Evolutionary conservation across 106 monocot species (phyloP).

Genomic region (Alisma plantagoaquatica): DNA sequence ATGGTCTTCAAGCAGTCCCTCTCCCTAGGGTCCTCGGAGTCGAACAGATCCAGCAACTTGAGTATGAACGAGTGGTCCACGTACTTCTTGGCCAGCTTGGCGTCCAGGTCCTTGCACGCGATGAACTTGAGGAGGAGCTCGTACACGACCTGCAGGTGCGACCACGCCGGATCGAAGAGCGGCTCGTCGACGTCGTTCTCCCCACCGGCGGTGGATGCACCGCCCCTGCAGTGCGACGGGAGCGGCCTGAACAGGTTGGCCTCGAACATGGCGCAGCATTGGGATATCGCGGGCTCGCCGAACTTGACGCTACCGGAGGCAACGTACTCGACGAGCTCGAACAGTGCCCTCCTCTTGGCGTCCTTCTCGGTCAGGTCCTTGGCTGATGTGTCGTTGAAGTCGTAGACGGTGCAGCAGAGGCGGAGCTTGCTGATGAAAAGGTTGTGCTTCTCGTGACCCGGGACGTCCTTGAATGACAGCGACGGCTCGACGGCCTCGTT

Average conservation of each 20-base stretch:
- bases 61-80: constrained; percentile 3
- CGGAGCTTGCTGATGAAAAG: constrained; percentile 58
- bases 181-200: constrained; percentile 6
- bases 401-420: constrained; percentile 44
- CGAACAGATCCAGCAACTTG: constrained; percentile 3
- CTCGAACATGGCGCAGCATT: constrained; percentile 1
- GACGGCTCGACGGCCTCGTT: constrained; percentile 57
- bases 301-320: constrained; percentile 15
- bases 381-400: constrained; percentile 47
- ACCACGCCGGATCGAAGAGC: constrained; percentile 6
- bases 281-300: not conserved
- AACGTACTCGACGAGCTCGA: constrained; percentile 48
- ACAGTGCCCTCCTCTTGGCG: constrained; percentile 35
- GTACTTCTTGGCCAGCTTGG: constrained; percentile 5
- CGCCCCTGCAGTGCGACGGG: not conserved
- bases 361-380: constrained; percentile 51
- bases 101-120: not conserved
- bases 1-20: constrained; percentile 10
- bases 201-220: not conserved
- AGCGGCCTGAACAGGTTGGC: constrained; percentile 1
- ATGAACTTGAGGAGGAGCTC: constrained; percentile 1
- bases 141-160: constrained; percentile 4
- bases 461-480: constrained; percentile 47
- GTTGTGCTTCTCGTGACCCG: constrained; percentile 34
- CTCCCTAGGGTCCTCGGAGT: constrained; percentile 8